Conservation (phyloP, 2,329 filamentous ascomycete genomes). For the Colletotrichum lupini region DNA sequence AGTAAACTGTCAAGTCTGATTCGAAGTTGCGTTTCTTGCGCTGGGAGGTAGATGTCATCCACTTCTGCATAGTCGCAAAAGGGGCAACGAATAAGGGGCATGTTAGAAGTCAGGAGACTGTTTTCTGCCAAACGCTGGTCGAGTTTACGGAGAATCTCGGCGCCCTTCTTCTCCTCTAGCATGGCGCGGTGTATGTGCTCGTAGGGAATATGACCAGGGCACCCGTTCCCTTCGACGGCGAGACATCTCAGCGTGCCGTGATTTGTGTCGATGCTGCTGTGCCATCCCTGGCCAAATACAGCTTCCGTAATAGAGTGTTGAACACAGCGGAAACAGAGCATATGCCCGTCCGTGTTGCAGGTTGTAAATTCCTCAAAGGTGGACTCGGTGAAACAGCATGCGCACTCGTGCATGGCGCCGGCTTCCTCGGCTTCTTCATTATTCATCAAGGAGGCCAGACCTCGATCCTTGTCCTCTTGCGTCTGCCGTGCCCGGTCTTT, state of each 20-base stretch:
- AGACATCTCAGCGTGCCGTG: conserved; percentile 84
- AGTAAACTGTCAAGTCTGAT: conserved; percentile 64
- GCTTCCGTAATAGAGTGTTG: conserved; percentile 86
- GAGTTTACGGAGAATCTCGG: conserved; percentile 78
- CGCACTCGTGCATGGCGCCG: conserved; percentile 74
- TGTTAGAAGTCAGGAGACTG: conserved; percentile 75
- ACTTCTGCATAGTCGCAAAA: conserved; percentile 94
- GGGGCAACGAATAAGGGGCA: conserved; percentile 85
- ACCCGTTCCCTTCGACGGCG: conserved; percentile 78
- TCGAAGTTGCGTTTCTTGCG: conserved; percentile 63
- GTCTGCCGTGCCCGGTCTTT: conserved; percentile 54
- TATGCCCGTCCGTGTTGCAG: conserved; percentile 76
- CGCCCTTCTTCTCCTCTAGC: conserved; percentile 73
- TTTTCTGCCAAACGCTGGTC: conserved; percentile 85
- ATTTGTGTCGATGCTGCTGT: conserved; percentile 78
- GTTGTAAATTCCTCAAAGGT: conserved; percentile 80
- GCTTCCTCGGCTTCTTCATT: conserved; percentile 68
- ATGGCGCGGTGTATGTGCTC: conserved; percentile 80
- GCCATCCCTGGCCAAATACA: conserved; percentile 93
- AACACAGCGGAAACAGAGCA: conserved; percentile 86
- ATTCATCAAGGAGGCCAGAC: conserved; percentile 65
- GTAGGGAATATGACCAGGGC: conserved; percentile 77
- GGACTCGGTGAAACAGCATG: conserved; percentile 79
- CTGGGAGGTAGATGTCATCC: conserved; percentile 78
- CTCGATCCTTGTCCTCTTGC: conserved; percentile 62